These are phyloP conservation scores for Ogataea philodendri DNA, from an alignment of 805 yeast genomes.

Conservation along the genomic window DNA sequence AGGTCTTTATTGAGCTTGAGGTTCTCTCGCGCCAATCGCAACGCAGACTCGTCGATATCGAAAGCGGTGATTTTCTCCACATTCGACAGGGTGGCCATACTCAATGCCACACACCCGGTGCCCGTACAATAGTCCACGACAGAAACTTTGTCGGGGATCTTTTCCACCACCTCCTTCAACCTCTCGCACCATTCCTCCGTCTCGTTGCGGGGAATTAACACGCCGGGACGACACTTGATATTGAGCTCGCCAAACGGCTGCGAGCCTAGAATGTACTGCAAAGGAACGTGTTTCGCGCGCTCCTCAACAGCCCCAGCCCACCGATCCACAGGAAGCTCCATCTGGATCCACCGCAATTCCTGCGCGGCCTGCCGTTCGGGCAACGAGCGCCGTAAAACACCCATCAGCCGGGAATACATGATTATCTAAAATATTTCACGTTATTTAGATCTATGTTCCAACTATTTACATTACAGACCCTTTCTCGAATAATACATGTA, in stretches of 20 bases:
- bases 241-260: constrained; percentile 83
- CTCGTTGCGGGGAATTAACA: constrained; percentile 90
- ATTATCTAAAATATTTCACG: constrained; percentile 1
- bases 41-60: constrained; percentile 57
- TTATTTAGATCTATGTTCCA: constrained; percentile 14
- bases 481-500: constrained; percentile 88
- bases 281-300: constrained; percentile 59
- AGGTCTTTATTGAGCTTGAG: constrained; percentile 15
- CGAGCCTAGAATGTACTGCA: constrained; percentile 79
- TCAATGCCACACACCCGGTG: constrained; percentile 78
- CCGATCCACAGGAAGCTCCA: constrained; percentile 47
- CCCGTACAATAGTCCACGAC: constrained; percentile 82
- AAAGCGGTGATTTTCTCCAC: constrained; percentile 37
- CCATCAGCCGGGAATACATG: constrained; percentile 6
- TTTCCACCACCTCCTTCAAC: constrained; percentile 31
- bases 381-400: constrained; percentile 14
- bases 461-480: constrained; percentile 39
- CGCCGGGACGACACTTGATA: constrained; percentile 58
- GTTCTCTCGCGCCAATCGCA: constrained; percentile 50
- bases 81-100: constrained; percentile 37
- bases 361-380: constrained; percentile 41
- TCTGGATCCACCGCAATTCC: constrained; percentile 64
- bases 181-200: constrained; percentile 85
- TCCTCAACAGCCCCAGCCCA: constrained; percentile 53
- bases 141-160: constrained; percentile 16